Percentiles rank a stretch among this genome's conserved stretches.
phyloP scores from a whole-genome alignment of 1,284 basidiomycete genomes.

The Fomitiporia mediterranea region DNA sequence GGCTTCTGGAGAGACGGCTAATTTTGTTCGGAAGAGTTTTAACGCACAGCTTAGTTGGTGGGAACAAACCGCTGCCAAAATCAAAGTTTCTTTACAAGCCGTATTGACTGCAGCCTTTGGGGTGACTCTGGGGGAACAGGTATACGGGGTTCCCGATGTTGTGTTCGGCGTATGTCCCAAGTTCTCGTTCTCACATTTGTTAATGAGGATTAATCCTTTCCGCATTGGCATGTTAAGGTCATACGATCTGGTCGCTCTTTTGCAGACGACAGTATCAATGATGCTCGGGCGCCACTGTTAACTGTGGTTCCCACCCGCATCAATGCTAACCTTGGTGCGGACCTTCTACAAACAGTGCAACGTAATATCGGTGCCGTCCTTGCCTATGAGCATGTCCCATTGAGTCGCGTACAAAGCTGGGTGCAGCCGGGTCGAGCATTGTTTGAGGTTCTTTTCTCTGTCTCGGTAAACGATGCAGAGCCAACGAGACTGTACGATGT shows the following conservation, averaged over 20 bases:
- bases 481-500: slow-evolving; percentile 28
- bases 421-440: slow-evolving; percentile 34
- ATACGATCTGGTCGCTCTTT: slow-evolving; percentile 45
- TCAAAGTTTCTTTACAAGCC: slow-evolving; percentile 42
- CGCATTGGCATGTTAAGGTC: slow-evolving; percentile 32
- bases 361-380: slow-evolving; percentile 34
- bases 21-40: neutral
- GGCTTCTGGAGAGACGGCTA: slow-evolving; percentile 17
- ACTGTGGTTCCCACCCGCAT: slow-evolving; percentile 41
- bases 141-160: slow-evolving; percentile 33
- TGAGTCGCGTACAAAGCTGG: slow-evolving; percentile 45
- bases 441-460: slow-evolving; percentile 44
- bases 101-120: slow-evolving; percentile 40
- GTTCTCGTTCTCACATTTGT: too few species aligned
- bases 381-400: slow-evolving; percentile 40
- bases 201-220: too few species aligned
- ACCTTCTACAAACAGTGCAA: slow-evolving; percentile 35
- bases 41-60: slow-evolving; percentile 17
- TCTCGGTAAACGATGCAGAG: slow-evolving; percentile 34
- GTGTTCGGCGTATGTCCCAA: slow-evolving; percentile 39
- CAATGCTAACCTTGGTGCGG: slow-evolving; percentile 27
- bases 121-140: slow-evolving; percentile 27
- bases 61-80: slow-evolving; percentile 29
- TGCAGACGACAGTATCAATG: slow-evolving; percentile 36
- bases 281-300: slow-evolving; percentile 38